These are phyloP conservation scores for Beauveria brongniartii DNA, from an alignment of 2,329 filamentous ascomycete species.

Conservation along the genomic window DNA sequence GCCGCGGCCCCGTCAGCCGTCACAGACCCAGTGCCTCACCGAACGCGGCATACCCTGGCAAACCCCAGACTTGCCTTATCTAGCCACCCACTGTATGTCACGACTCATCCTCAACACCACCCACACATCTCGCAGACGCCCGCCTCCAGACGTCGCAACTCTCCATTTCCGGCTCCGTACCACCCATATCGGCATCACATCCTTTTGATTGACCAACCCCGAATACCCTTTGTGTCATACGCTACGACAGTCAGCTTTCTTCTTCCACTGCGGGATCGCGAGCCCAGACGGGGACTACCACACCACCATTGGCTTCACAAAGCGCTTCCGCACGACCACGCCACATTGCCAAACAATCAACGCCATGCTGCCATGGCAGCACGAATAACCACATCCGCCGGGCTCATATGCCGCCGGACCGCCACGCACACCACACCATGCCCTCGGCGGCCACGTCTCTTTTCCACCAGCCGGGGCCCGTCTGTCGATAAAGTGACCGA, in stretches of 20 bases:
- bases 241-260: no score
- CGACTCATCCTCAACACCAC: background rate
- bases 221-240: background rate
- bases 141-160: background rate
- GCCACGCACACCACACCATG: background rate
- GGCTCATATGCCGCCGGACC: slow-evolving; percentile 7
- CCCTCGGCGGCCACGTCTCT: background rate
- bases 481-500: slow-evolving; percentile 43
- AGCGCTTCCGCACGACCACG: no score
- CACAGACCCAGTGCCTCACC: background rate
- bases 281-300: background rate
- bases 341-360: background rate
- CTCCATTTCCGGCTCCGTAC: background rate
- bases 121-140: background rate
- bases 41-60: background rate
- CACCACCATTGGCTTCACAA: no score
- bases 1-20: background rate
- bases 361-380: slow-evolving; percentile 18
- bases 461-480: slow-evolving; percentile 12
- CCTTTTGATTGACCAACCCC: no score
- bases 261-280: background rate
- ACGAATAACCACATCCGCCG: slow-evolving; percentile 10
- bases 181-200: background rate
- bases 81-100: background rate
- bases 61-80: background rate